Evolutionary conservation across 495 filamentous ascomycete genomes (phyloP).

Genomic region (Extremus antarcticus): DNA sequence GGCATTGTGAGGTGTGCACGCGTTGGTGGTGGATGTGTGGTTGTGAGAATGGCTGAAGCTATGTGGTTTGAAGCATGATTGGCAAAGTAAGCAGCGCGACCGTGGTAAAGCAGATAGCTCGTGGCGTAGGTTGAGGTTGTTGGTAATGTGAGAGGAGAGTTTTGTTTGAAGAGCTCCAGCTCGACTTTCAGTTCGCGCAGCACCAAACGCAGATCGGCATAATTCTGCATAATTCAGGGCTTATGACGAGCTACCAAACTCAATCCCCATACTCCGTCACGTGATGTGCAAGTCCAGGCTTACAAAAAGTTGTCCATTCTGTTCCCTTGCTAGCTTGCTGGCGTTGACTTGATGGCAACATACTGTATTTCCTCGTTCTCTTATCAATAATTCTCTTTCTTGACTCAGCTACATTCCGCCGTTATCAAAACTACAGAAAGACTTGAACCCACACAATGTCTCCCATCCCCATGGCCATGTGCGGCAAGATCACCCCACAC

Average conservation of each 20-base stretch:
- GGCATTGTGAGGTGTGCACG: constrained; percentile 12
- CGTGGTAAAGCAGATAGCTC: not conserved
- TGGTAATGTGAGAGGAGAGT: not conserved
- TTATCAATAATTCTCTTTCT: too few species aligned
- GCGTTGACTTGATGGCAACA: too few species aligned
- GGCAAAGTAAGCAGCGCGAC: not conserved
- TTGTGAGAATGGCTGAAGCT: not conserved
- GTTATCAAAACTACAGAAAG: too few species aligned
- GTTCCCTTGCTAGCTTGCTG: not conserved
- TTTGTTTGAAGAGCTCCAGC: not conserved
- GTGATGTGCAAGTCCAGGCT: not conserved
- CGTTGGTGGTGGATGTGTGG: not conserved
- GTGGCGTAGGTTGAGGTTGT: not conserved
- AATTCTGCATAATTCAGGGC: not conserved
- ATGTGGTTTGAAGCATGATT: not conserved
- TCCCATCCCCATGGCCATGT: not conserved
- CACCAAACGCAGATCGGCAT: not conserved
- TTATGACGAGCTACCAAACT: not conserved
- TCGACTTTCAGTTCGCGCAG: not conserved
- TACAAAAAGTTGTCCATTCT: not conserved
- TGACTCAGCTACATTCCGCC: too few species aligned
- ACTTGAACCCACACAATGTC: too few species aligned
- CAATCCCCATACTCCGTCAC: not conserved
- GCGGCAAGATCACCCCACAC: not conserved
- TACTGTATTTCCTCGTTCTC: too few species aligned